These are phyloP conservation scores for Ogataea nakhonphanomensis DNA, from an alignment of 805 yeast genomes.

Conservation along the genomic window DNA sequence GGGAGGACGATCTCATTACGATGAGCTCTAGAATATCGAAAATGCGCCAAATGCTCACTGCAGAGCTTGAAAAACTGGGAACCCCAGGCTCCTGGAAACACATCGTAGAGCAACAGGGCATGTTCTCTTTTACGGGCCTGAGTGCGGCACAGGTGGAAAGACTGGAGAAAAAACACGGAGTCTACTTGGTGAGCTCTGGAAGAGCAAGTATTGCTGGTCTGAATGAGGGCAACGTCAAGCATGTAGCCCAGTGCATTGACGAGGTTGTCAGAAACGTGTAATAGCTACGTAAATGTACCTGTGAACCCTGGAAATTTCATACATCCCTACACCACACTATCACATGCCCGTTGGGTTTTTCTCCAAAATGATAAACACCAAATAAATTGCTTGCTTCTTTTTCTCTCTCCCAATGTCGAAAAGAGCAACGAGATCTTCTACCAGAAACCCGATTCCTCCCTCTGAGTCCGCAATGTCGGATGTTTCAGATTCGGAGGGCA, in stretches of 20 bases:
- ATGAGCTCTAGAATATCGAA: conserved; percentile 81
- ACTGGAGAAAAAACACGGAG: conserved; percentile 73
- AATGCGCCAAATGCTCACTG: conserved; percentile 72
- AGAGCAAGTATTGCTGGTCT: conserved; percentile 94
- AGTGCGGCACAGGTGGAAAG: conserved; percentile 70
- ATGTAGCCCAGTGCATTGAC: conserved; percentile 79
- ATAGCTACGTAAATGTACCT: not conserved
- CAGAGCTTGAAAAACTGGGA: conserved; percentile 52
- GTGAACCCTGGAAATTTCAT: not conserved
- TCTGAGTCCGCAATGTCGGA: conserved; percentile 26
- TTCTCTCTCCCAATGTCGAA: conserved; percentile 11
- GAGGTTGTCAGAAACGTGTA: conserved; percentile 52
- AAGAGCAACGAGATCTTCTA: conserved; percentile 9
- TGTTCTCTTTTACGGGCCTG: conserved; percentile 95
- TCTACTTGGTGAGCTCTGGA: conserved; percentile 79
- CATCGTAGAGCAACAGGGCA: conserved; percentile 86
- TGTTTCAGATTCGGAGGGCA: conserved; percentile 20
- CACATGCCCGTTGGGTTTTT: too few species aligned
- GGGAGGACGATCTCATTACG: conserved; percentile 79
- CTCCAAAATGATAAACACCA: not conserved
- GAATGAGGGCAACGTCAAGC: conserved; percentile 70
- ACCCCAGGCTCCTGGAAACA: conserved; percentile 96
- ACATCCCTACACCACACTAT: conserved; percentile 4
- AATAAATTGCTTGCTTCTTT: not conserved
- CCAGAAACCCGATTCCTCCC: conserved; percentile 4